These are phyloP conservation scores for Pyricularia pennisetigena DNA, from an alignment of 2,329 filamentous ascomycete species.

Conservation along the genomic window DNA sequence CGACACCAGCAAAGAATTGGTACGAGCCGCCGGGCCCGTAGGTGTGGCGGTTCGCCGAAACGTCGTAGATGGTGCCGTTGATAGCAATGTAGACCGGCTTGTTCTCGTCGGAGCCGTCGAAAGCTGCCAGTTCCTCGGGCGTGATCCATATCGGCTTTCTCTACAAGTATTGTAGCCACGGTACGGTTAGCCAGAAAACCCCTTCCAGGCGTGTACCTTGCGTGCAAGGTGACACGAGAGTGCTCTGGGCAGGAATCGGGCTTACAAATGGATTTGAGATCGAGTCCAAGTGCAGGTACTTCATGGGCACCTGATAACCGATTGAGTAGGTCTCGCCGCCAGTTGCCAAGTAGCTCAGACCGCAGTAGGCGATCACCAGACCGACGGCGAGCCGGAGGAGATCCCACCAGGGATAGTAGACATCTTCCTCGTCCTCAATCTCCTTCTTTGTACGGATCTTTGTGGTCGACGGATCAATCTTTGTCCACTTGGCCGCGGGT, in stretches of 20 bases:
- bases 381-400: conserved; percentile 60
- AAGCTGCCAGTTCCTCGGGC: conserved; percentile 59
- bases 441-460: conserved; percentile 18
- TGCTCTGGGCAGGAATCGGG: neutral
- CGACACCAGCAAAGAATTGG: conserved; percentile 74
- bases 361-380: conserved; percentile 54
- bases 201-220: neutral
- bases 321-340: conserved; percentile 60
- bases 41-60: conserved; percentile 55
- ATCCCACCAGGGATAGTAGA: conserved; percentile 46
- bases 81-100: conserved; percentile 86
- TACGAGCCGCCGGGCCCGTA: conserved; percentile 85
- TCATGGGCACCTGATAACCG: conserved; percentile 49
- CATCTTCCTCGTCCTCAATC: conserved; percentile 13
- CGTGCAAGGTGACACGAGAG: neutral
- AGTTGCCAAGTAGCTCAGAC: conserved; percentile 68
- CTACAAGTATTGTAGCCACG: neutral
- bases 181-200: neutral
- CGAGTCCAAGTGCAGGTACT: conserved; percentile 48
- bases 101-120: conserved; percentile 65
- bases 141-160: conserved; percentile 59
- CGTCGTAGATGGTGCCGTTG: conserved; percentile 80
- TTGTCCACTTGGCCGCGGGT: conserved; percentile 2
- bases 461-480: conserved; percentile 6
- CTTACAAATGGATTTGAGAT: conserved; percentile 54